Base-by-base conservation (phyloP, 192 early-diverging fungal genomes). In the Podila minutissima region DNA sequence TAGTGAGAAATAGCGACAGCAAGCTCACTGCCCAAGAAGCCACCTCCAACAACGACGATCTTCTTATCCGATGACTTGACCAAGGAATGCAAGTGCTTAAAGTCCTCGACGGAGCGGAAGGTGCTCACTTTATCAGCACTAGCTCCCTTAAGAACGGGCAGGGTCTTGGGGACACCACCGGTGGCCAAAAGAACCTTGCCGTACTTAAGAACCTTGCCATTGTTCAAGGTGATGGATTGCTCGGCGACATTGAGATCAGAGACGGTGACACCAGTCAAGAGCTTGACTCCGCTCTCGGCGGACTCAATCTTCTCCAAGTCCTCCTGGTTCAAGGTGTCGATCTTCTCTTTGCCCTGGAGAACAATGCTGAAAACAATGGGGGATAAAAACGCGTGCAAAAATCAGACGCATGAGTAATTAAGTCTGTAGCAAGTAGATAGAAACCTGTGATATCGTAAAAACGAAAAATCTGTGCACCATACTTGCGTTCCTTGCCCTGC, bases 21-120 rank as follows among this genome's bases (percentile, higher is more conserved):
- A 20, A 92, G 70, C 64, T 92, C 91, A 58, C 83, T 85, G n/a
- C 91, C 91, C 58, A 92, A 82, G 79, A 92, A 90, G 13, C 91
- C 91, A 33, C 89, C 89, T 58, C 91, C 91, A 22, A 92, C 67
- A 53, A 92, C 72, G 24, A 84, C 89, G 70, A 92, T 83, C 46
- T 78, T 70, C 38, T 88, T 76, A 33, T 83, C 81, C 4, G 83
- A 57, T 22, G 67, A 69, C 48, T 87, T 83, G 28, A 81, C 66
- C 12, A 81, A 48, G 0, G 71, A 26, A 48, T 81, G 67, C 29
- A 92, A 66, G 62, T 84, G 64, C 60, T 84, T 73, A 65, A 86
- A 89, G 62, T 92, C 91, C 53, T 85, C 78, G 24, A 88, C 75
- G 22, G 84, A 88, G 59, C 91, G 85, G 86, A 87, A 92, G 10